Conservation (phyloP, 2,329 filamentous ascomycete genomes). For the Pestalotiopsis sp. region DNA sequence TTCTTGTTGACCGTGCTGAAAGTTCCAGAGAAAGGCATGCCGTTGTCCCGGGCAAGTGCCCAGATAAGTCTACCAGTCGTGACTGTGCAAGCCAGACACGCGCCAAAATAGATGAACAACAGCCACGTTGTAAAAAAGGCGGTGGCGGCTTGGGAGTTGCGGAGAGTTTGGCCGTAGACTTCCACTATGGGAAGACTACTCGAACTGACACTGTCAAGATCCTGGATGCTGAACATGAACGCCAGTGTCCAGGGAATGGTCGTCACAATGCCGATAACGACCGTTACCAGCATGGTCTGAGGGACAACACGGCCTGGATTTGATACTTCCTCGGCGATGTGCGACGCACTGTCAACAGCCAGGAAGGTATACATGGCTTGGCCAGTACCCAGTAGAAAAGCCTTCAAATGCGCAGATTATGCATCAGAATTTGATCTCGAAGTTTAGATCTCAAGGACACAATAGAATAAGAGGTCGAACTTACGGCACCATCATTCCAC, state of each 20-base stretch:
- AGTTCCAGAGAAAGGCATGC: neutral
- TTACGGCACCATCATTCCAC: neutral
- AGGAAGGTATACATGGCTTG: neutral
- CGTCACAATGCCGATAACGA: neutral
- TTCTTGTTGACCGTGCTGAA: neutral
- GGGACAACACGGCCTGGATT: neutral
- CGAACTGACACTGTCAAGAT: neutral
- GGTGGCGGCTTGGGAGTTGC: neutral
- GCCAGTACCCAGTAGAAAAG: neutral
- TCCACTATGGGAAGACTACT: neutral
- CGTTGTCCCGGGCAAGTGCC: neutral
- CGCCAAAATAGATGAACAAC: neutral
- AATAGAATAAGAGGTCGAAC: neutral
- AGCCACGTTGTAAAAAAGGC: neutral
- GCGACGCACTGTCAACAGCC: neutral
- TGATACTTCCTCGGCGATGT: neutral
- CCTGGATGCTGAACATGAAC: neutral
- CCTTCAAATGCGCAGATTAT: neutral
- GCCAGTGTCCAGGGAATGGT: neutral
- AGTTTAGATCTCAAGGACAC: neutral
- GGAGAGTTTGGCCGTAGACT: neutral
- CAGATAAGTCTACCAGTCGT: neutral
- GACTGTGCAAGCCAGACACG: neutral
- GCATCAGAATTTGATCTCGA: neutral
- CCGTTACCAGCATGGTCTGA: neutral